phyloP scores from a whole-genome alignment of 129 eudicot species.

The Cynara cardunculus region DNA sequence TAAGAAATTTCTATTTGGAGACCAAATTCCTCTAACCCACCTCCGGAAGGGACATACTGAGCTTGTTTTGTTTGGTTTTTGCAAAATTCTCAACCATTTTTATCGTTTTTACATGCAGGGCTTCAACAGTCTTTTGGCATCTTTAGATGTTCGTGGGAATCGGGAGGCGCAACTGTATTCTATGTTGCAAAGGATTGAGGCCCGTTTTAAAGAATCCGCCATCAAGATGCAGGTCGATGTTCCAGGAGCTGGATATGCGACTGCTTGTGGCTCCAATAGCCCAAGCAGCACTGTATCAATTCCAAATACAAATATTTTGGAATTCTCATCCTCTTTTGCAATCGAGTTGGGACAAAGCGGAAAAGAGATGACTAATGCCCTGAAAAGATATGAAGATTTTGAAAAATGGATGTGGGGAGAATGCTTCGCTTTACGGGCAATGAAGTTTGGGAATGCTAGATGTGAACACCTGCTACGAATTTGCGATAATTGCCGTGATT shows the following conservation, averaged over 20 bases:
- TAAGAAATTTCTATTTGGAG: too few relatives aligned
- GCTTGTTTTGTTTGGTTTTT: too few relatives aligned
- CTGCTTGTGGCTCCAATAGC: constrained; percentile 16
- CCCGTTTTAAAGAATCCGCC: constrained; percentile 48
- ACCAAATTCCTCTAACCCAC: too few relatives aligned
- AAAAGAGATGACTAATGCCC: constrained; percentile 37
- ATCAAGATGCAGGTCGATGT: constrained; percentile 20
- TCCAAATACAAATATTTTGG: constrained; percentile 26
- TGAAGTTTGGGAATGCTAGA: constrained; percentile 50
- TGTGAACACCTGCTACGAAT: constrained; percentile 38
- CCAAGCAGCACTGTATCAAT: constrained; percentile 34
- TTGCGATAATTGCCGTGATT: constrained; percentile 56
- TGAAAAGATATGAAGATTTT: constrained; percentile 46
- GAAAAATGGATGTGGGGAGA: constrained; percentile 93
- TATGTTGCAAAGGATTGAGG: constrained; percentile 67
- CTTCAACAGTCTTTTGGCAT: constrained; percentile 59
- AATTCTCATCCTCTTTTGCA: constrained; percentile 45
- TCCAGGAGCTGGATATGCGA: neutral
- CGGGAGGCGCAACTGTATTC: constrained; percentile 81
- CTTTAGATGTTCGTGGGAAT: constrained; percentile 78
- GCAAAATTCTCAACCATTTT: neutral
- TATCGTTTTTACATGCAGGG: constrained; percentile 41
- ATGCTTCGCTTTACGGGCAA: constrained; percentile 54
- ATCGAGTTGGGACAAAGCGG: constrained; percentile 40
- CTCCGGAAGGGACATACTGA: too few relatives aligned